Evolutionary conservation across 2,329 filamentous ascomycete genomes (phyloP).

Genomic region (Mariannaea sp.): DNA sequence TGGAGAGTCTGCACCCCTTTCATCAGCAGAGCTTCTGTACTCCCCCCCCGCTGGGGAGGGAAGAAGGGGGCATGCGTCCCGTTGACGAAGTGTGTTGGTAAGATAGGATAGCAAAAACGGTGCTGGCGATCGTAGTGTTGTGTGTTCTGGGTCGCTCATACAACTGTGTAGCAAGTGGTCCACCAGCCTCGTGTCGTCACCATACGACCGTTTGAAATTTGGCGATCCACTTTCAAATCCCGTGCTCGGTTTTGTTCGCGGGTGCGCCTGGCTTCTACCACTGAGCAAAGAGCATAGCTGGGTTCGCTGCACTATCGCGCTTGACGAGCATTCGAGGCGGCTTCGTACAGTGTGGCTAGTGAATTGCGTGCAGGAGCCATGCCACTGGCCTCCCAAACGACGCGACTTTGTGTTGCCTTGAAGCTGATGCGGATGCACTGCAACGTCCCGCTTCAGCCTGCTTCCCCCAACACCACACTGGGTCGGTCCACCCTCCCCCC

Average conservation of each 20-base stretch:
- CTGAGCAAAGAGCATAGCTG: constrained; percentile 9
- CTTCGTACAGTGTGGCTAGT: constrained; percentile 32
- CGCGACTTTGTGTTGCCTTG: constrained; percentile 19
- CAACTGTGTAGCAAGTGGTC: too few species aligned
- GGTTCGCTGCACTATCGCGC: constrained; percentile 14
- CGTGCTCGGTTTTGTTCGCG: constrained; percentile 8
- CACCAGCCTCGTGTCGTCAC: constrained; percentile 31
- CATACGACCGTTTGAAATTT: constrained; percentile 20
- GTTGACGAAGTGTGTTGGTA: constrained; percentile 28
- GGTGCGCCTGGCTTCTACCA: constrained; percentile 18
- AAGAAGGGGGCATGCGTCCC: constrained; percentile 25
- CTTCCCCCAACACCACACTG: constrained; percentile 31
- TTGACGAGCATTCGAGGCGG: constrained; percentile 16
- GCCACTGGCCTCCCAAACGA: constrained; percentile 20
- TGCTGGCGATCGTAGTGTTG: constrained; percentile 5
- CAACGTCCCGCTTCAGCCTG: constrained; percentile 38
- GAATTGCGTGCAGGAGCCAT: constrained; percentile 24
- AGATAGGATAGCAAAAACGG: neutral
- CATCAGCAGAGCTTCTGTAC: constrained; percentile 22
- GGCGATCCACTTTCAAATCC: constrained; percentile 24
- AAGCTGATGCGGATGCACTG: constrained; percentile 30
- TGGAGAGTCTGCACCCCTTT: constrained; percentile 27
- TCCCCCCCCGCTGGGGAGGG: too few species aligned
- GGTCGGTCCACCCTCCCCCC: constrained; percentile 34
- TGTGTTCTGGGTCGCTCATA: too few species aligned